These are phyloP conservation scores for Fusarium miscanthi DNA, from an alignment of 2,329 filamentous ascomycete species.

Conservation along the genomic window DNA sequence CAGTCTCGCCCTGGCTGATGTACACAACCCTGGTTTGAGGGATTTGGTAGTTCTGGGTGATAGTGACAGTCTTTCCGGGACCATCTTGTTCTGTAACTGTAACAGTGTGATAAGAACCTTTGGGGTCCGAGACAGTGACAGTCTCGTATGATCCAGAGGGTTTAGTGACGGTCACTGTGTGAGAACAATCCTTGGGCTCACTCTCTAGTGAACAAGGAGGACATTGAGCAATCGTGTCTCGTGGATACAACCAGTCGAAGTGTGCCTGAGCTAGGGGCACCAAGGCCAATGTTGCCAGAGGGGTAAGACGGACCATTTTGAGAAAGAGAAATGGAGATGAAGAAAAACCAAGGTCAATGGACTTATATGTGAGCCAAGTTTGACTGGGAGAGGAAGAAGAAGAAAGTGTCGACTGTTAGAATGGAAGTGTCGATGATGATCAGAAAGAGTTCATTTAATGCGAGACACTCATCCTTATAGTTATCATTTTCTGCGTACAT, in stretches of 20 bases:
- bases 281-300: slow-evolving; percentile 44
- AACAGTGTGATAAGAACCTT: slow-evolving; percentile 27
- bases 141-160: slow-evolving; percentile 27
- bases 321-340: not conserved
- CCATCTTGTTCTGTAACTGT: slow-evolving; percentile 28
- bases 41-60: slow-evolving; percentile 28
- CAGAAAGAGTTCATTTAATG: not conserved
- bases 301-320: slow-evolving; percentile 43
- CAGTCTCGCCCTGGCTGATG: slow-evolving; percentile 32
- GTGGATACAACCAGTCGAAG: slow-evolving; percentile 34
- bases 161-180: slow-evolving; percentile 46
- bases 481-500: not conserved
- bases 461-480: slow-evolving; percentile 33
- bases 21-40: slow-evolving; percentile 34
- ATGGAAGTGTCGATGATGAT: slow-evolving; percentile 16
- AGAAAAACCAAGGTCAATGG: not conserved
- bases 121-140: slow-evolving; percentile 32
- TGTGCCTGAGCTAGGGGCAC: slow-evolving; percentile 44
- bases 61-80: slow-evolving; percentile 26
- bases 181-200: slow-evolving; percentile 13
- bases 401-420: not conserved
- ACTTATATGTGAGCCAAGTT: not conserved
- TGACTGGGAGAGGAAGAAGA: not conserved
- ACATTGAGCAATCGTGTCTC: slow-evolving; percentile 41
- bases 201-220: slow-evolving; percentile 46